Base-by-base conservation (phyloP, 257 asterid genomes). In the Solanum dulcamara region DNA sequence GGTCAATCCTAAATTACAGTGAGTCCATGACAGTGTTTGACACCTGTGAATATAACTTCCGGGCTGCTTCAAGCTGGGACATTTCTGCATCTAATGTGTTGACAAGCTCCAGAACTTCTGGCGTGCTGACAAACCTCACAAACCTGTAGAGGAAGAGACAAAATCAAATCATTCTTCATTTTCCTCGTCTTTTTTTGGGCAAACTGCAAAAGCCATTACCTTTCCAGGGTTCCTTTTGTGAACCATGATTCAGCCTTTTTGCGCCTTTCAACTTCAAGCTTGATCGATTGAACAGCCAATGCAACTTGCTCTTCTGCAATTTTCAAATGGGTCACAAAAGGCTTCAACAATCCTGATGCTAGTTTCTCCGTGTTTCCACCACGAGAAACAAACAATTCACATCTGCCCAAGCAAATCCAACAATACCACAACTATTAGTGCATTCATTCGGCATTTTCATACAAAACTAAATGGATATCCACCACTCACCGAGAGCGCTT, bases 171-270 rank as follows among this genome's bases (percentile, higher is more conserved):
- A 53, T 81, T 85, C 77, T 79, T 85, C 55, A 71, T 24, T 24
- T 74, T 57, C 81, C 40, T 50, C 24, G 13, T 38, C 20, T 64
- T 81, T 48, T 40, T 42, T 50, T 74, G 37, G 72, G 74, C 62
- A 80, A 64, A 70, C 18, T 44, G 84, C 88, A 83, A 87, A 80
- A 26, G 51, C 62, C 83, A 74, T 70, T 87, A 94, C 99, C 98
- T 96, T 91, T 96, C 98, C 32, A 96, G 92, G n/a, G 98, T 94
- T 89, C 98, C 99, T 90, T 93, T 96, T 68, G 98, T 94, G 93
- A 96, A 96, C 99, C 99, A 96, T 68, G 79, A 85, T 81, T 89
- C 93, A 57, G 94, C 92, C 86, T 89, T 93, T 88, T 85, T 91
- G 28, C 86, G 84, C 80, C 91, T 85, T 81, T 91, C 94, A 85